Conservation (phyloP, 805 yeast genomes). For the Lachancea sp. region DNA sequence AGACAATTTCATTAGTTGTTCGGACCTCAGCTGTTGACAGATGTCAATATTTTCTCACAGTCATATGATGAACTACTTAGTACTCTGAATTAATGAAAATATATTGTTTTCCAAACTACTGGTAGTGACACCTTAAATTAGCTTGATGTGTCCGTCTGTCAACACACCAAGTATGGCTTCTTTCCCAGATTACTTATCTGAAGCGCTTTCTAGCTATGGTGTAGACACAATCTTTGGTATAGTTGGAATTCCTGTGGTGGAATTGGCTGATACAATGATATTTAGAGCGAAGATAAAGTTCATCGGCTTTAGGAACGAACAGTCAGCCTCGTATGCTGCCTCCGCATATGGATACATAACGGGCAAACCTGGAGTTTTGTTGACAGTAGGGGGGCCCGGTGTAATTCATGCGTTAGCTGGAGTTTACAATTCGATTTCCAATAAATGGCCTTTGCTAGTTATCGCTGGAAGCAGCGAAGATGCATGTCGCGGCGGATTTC, state of each 20-base stretch:
- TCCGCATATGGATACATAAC: constrained; percentile 63
- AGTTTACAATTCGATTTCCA: constrained; percentile 52
- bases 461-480: constrained; percentile 55
- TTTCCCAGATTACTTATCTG: constrained; percentile 36
- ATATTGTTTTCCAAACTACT: too few species aligned
- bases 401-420: constrained; percentile 64
- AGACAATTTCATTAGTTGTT: too few species aligned
- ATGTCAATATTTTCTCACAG: too few species aligned
- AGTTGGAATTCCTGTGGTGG: constrained; percentile 72
- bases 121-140: too few species aligned
- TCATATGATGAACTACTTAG: too few species aligned
- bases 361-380: constrained; percentile 56
- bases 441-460: constrained; percentile 60
- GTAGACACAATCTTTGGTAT: constrained; percentile 58
- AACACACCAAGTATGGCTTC: not conserved
- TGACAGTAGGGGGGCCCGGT: constrained; percentile 76
- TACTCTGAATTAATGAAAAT: too few species aligned
- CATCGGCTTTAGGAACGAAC: constrained; percentile 62
- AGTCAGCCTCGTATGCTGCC: constrained; percentile 72
- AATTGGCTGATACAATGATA: constrained; percentile 56
- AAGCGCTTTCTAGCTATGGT: constrained; percentile 42
- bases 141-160: too few species aligned
- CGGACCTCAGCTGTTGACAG: too few species aligned
- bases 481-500: constrained; percentile 57
- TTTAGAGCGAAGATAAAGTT: constrained; percentile 45